These are phyloP conservation scores for Didymella keratinophila DNA, from an alignment of 2,329 filamentous ascomycete genomes.

Conservation along the genomic window DNA sequence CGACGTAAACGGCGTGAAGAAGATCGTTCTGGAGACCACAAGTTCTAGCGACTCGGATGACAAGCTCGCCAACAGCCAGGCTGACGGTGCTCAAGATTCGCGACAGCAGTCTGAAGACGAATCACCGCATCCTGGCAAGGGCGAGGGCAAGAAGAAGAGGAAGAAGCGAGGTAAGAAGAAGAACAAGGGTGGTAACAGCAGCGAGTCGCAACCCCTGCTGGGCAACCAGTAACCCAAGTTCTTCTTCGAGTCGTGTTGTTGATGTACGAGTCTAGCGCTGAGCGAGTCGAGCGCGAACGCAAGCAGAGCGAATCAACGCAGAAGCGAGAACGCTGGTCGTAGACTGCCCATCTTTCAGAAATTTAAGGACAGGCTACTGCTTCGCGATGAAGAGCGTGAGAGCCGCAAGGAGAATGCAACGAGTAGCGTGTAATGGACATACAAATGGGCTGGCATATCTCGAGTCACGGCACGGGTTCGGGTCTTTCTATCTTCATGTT, in stretches of 20 bases:
- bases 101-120: conserved; percentile 30
- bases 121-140: conserved; percentile 35
- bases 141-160: conserved; percentile 50
- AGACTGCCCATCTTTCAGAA: background rate
- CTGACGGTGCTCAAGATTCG: conserved; percentile 35
- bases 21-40: conserved; percentile 76
- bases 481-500: background rate
- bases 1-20: conserved; percentile 75
- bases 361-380: background rate
- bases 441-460: conserved; percentile 5
- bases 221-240: conserved; percentile 24
- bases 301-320: background rate
- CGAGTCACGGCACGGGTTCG: background rate
- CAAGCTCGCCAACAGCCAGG: conserved; percentile 26
- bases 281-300: background rate
- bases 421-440: conserved; percentile 4
- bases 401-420: background rate
- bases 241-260: conserved; percentile 16
- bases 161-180: conserved; percentile 49
- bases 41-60: conserved; percentile 59
- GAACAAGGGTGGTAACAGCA: conserved; percentile 41
- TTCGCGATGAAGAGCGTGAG: background rate
- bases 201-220: conserved; percentile 46
- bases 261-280: conserved; percentile 5
- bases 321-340: background rate